phyloP scores from a whole-genome alignment of 73 alveolate genomes.

The Blepharisma stoltei region DNA sequence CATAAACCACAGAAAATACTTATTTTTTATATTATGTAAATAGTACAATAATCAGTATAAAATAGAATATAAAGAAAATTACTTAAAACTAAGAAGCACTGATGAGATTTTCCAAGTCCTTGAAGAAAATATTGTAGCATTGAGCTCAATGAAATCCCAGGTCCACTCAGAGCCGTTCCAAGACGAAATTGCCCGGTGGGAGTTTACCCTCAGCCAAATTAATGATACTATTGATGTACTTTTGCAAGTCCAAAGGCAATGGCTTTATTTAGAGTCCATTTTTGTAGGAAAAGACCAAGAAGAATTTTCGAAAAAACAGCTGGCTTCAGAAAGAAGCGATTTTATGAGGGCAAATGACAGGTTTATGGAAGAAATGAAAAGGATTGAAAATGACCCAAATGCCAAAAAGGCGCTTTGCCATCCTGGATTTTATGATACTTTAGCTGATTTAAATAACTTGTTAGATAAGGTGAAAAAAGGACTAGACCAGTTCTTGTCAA shows the following conservation, averaged over 20 bases:
- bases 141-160: conserved; percentile 78
- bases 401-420: conserved; percentile 50
- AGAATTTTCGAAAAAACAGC: conserved; percentile 66
- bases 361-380: conserved; percentile 60
- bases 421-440: conserved; percentile 54
- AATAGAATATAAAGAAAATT: conserved; percentile 30
- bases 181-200: conserved; percentile 78
- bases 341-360: conserved; percentile 49
- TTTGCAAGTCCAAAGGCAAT: conserved; percentile 64
- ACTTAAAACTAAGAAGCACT: conserved; percentile 58
- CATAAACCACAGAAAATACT: too few relatives aligned
- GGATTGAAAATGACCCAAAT: conserved; percentile 64
- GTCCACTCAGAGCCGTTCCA: conserved; percentile 81
- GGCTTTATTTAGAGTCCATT: conserved; percentile 93
- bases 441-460: conserved; percentile 39
- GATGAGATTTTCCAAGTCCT: conserved; percentile 73
- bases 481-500: conserved; percentile 58
- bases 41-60: neutral
- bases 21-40: neutral
- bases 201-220: conserved; percentile 59
- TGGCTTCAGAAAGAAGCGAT: conserved; percentile 46
- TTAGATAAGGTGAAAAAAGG: conserved; percentile 42
- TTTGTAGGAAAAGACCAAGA: conserved; percentile 80
- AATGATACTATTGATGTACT: conserved; percentile 74
- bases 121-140: conserved; percentile 91